Evolutionary conservation across 495 filamentous ascomycete genomes (phyloP), one percentile per base, ranked within the genome.

Genomic region (Hypoxylon subgilvum): DNA sequence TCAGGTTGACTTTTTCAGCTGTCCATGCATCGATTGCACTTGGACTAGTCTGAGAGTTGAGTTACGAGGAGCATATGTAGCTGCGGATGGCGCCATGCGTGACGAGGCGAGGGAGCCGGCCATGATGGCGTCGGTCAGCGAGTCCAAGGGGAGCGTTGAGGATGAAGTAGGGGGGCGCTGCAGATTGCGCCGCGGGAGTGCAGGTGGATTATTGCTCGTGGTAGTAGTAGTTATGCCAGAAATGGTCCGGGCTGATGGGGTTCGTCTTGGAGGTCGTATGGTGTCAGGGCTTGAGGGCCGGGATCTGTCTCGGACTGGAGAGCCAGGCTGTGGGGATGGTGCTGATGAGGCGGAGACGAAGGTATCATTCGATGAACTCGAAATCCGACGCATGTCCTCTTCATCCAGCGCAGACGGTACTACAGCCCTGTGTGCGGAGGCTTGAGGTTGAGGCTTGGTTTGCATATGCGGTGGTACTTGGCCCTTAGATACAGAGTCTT

Each of bases 51-150:
- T n/a, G n/a, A n/a, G n/a, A n/a, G n/a, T n/a, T n/a, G n/a, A n/a
- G n/a, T n/a, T n/a, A n/a, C n/a, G n/a, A n/a, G n/a, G n/a, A n/a
- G n/a, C n/a, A n/a, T n/a, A n/a, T n/a, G n/a, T n/a, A n/a, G 64
- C 42, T 10, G 45, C 27, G 18, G 62, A 60, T 41, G 64, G 42
- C 49, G 62, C 59, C 40, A 74, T 47, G 49, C 78, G 76, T 2
- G 88, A 83, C 4, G 91, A 88, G 32, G 91, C 93, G 3, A 94
- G 76, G 48, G 88, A 90, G 41, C 91, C 89, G 17, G 91, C 94
- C 32, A 94, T 81, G 59, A 96, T 92, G 44, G 94, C 91, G 72
- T 92, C 86, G 16, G 79, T 77, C 14, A 84, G 73, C 0, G 76
- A 78, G 13, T 72, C 65, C 12, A 80, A 57, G 34, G 67, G 58